Conservation (phyloP, 352 stramenopile genomes). For the Phytophthora fragariaefolia region DNA sequence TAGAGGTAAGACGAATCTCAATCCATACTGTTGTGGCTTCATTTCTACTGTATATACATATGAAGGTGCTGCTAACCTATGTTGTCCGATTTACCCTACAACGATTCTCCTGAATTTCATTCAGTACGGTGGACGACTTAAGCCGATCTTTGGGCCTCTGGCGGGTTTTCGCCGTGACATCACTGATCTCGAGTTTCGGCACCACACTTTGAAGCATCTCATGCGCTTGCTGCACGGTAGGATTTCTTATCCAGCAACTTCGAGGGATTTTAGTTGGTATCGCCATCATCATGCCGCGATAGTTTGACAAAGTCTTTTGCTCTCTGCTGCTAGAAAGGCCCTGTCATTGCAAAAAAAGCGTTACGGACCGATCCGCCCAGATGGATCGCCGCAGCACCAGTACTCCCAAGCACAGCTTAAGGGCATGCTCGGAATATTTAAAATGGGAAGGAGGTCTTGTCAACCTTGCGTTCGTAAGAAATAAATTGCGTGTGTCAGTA, state of each 20-base stretch:
- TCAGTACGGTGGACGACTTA: too few relatives aligned
- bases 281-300: constrained; percentile 17
- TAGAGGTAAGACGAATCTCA: too few relatives aligned
- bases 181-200: not conserved
- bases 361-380: not conserved
- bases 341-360: constrained; percentile 8
- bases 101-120: too few relatives aligned
- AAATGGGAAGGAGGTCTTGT: not conserved
- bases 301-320: constrained; percentile 4
- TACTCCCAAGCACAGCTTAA: constrained; percentile 5
- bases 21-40: too few relatives aligned
- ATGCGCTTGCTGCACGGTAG: not conserved
- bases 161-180: constrained; percentile 6
- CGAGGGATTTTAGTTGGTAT: constrained; percentile 1
- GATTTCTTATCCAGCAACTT: not conserved
- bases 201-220: not conserved
- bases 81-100: too few relatives aligned
- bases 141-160: constrained; percentile 3
- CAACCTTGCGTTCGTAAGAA: too few relatives aligned
- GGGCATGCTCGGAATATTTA: not conserved
- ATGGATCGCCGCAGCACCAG: constrained; percentile 9
- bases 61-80: too few relatives aligned
- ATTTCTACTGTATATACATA: too few relatives aligned
- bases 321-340: not conserved
- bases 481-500: too few relatives aligned